A percentile compares a stretch with the other conserved stretches of the same genome.
Conservation (phyloP, 805 yeast species). For the Sungouiozyma intestinalis region DNA sequence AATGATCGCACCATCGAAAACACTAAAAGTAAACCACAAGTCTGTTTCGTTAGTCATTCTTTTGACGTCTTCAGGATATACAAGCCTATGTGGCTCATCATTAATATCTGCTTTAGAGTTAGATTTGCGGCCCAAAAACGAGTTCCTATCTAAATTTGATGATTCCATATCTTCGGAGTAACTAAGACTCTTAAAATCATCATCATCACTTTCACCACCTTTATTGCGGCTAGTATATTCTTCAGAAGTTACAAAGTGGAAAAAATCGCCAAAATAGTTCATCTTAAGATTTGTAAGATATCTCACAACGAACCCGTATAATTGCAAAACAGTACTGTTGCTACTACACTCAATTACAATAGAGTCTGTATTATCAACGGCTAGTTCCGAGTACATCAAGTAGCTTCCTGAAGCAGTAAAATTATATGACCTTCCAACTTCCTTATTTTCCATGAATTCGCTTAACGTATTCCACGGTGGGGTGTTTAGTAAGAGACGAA, state of each 20-base stretch:
- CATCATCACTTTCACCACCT: constrained; percentile 7
- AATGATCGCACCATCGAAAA: constrained; percentile 57
- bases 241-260: constrained; percentile 77
- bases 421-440: constrained; percentile 57
- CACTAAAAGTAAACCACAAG: constrained; percentile 59
- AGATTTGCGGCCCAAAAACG: background rate
- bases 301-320: constrained; percentile 70
- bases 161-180: constrained; percentile 3
- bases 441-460: constrained; percentile 52
- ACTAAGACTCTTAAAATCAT: constrained; percentile 2
- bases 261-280: constrained; percentile 81
- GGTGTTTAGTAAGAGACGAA: constrained; percentile 55
- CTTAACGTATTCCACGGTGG: constrained; percentile 90
- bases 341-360: constrained; percentile 56
- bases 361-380: constrained; percentile 59
- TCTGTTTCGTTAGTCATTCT: constrained; percentile 67
- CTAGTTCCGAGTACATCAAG: constrained; percentile 46
- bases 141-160: background rate
- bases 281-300: constrained; percentile 69
- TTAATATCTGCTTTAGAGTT: background rate
- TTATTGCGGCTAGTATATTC: constrained; percentile 43
- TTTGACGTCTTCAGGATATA: constrained; percentile 17
- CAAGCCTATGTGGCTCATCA: background rate
- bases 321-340: constrained; percentile 53
- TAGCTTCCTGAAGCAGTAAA: constrained; percentile 58